Evolutionary conservation across 768 basidiomycete species (phyloP).

Genomic region (Phanerodontia chrysosporium): DNA sequence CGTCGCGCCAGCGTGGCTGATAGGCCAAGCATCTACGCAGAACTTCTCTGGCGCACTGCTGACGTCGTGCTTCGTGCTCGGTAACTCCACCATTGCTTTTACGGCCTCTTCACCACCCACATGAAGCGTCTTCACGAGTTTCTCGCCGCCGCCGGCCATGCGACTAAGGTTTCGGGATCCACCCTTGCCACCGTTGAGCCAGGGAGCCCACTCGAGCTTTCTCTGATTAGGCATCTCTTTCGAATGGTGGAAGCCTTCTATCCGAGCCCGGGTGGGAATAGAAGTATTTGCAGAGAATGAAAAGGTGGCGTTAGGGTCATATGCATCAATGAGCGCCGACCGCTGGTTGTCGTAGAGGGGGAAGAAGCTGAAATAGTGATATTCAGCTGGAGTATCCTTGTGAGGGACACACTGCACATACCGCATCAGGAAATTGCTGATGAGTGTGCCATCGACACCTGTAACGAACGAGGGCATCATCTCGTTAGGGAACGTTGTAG

Average conservation of each 20-base stretch:
- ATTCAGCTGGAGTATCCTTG: background rate
- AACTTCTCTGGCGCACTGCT: conserved; percentile 76
- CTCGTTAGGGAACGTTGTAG: conserved; percentile 74
- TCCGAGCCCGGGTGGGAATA: conserved; percentile 73
- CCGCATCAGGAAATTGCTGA: conserved; percentile 77
- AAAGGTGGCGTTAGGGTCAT: conserved; percentile 85
- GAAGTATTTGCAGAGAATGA: conserved; percentile 84
- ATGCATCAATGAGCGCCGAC: conserved; percentile 60
- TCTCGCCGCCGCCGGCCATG: conserved; percentile 57
- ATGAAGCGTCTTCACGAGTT: conserved; percentile 63
- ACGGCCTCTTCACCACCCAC: conserved; percentile 64
- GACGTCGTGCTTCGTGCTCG: conserved; percentile 81
- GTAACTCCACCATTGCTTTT: conserved; percentile 58
- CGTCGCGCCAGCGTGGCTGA: conserved; percentile 51
- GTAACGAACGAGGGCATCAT: conserved; percentile 73
- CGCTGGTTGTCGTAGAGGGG: conserved; percentile 79
- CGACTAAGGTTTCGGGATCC: conserved; percentile 78
- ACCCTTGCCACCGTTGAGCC: conserved; percentile 49
- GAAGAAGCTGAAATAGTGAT: conserved; percentile 69
- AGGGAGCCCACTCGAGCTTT: conserved; percentile 74
- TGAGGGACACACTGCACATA: conserved; percentile 24
- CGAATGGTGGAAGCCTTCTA: conserved; percentile 61
- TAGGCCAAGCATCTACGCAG: conserved; percentile 81
- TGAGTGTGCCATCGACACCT: conserved; percentile 63
- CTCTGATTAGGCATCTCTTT: conserved; percentile 76